Evolutionary conservation across 140 eudicot genomes (phyloP).

Genomic region (Anethum foeniculum): DNA sequence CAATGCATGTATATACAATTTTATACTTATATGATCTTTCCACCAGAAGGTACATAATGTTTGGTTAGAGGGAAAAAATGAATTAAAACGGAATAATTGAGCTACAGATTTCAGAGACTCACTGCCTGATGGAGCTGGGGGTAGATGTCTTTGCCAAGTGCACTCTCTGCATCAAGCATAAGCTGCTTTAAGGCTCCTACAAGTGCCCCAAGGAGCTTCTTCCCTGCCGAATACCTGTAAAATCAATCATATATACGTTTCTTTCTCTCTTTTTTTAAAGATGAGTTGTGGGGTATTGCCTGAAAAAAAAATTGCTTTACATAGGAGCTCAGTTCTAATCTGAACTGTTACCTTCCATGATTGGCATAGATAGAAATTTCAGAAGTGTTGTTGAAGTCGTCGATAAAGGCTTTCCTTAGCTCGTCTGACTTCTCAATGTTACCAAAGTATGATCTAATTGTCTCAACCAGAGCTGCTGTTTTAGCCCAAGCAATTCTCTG

Average conservation of each 20-base stretch:
- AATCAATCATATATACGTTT: not conserved
- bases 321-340: too few species aligned
- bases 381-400: conserved; percentile 30
- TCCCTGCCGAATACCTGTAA: conserved; percentile 14
- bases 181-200: conserved; percentile 50
- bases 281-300: too few species aligned
- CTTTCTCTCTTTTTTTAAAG: not conserved
- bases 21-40: too few species aligned
- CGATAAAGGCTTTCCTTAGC: conserved; percentile 36
- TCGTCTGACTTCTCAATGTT: conserved; percentile 15
- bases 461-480: conserved; percentile 40
- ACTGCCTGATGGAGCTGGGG: conserved; percentile 47
- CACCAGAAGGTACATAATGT: too few species aligned
- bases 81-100: not conserved
- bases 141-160: conserved; percentile 47
- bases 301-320: too few species aligned
- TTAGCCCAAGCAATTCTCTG: conserved; percentile 74
- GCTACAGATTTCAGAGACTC: conserved; percentile 11
- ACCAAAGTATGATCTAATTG: conserved; percentile 35
- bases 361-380: conserved; percentile 1
- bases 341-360: conserved; percentile 29
- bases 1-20: too few species aligned
- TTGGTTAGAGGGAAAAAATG: too few species aligned
- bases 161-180: conserved; percentile 44
- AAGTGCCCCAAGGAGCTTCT: conserved; percentile 32